Conservation (phyloP, 2,329 filamentous ascomycete genomes). For the Chrysoporthe cubensis region DNA sequence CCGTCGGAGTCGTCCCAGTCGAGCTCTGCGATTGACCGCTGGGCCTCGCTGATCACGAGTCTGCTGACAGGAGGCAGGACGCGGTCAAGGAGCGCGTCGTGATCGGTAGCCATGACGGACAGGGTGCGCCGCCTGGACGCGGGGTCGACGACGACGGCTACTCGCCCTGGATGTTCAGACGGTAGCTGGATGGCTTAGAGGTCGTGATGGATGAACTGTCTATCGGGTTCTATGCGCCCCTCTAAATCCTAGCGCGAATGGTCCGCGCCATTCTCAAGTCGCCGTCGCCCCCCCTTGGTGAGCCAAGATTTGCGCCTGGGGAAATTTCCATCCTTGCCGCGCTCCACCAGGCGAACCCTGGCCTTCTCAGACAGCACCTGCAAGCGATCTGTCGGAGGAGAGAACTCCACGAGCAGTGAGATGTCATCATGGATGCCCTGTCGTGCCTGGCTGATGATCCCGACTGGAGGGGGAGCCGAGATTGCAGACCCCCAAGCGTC, state of each 20-base stretch:
- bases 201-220: too few relatives aligned
- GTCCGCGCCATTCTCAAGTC: not conserved
- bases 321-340: not conserved
- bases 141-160: not conserved
- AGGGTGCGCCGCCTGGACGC: not conserved
- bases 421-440: not conserved
- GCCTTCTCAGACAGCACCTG: not conserved
- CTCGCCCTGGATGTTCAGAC: too few relatives aligned
- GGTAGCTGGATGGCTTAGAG: too few relatives aligned
- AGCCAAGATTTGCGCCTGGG: not conserved
- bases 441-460: not conserved
- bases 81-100: constrained; percentile 18
- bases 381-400: not conserved
- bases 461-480: not conserved
- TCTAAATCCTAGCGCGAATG: too few relatives aligned
- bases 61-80: constrained; percentile 16
- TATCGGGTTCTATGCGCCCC: too few relatives aligned
- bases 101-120: constrained; percentile 19
- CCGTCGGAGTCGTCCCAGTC: constrained; percentile 24
- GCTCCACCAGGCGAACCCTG: not conserved
- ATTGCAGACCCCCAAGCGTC: not conserved
- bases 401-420: not conserved
- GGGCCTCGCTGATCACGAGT: constrained; percentile 21
- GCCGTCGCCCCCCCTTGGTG: not conserved
- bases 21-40: constrained; percentile 17